Evolutionary conservation across 1,139 yeast genomes (phyloP).

Genomic region (Hemisphaericaspora lyxosophila): DNA sequence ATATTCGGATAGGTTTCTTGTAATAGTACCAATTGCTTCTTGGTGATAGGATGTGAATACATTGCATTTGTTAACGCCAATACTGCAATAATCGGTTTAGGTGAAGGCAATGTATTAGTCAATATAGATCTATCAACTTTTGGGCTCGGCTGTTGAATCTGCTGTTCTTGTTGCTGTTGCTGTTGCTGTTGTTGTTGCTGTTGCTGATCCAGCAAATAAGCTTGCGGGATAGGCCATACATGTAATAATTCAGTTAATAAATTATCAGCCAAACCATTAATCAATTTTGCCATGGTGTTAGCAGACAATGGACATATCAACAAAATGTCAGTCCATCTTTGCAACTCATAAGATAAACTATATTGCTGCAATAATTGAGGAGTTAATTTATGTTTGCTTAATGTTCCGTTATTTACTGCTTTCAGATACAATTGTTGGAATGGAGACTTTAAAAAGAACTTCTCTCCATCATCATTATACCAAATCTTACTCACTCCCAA

Average conservation of each 20-base stretch:
- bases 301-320: slow-evolving; percentile 33
- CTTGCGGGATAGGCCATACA: slow-evolving; percentile 25
- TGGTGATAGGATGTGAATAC: slow-evolving; percentile 34
- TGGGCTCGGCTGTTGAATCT: slow-evolving; percentile 3
- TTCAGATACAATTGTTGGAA: slow-evolving; percentile 14
- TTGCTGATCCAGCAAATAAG: slow-evolving; percentile 6
- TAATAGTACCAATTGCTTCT: slow-evolving; percentile 21
- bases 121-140: slow-evolving; percentile 20
- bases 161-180: slow-evolving; percentile 7
- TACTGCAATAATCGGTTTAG: slow-evolving; percentile 30
- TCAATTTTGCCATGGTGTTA: slow-evolving; percentile 29
- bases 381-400: slow-evolving; percentile 5
- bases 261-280: slow-evolving; percentile 29
- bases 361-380: slow-evolving; percentile 18
- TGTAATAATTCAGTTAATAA: slow-evolving; percentile 27
- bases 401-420: slow-evolving; percentile 10
- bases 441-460: slow-evolving; percentile 18
- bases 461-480: slow-evolving; percentile 27
- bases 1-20: slow-evolving; percentile 30
- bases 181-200: slow-evolving; percentile 1
- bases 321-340: slow-evolving; percentile 34
- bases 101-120: slow-evolving; percentile 19
- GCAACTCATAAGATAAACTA: slow-evolving; percentile 22
- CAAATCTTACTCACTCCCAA: slow-evolving; percentile 28
- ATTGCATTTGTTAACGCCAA: slow-evolving; percentile 29